Base-by-base conservation (phyloP, 805 yeast species). In the Yarrowia sp. region DNA sequence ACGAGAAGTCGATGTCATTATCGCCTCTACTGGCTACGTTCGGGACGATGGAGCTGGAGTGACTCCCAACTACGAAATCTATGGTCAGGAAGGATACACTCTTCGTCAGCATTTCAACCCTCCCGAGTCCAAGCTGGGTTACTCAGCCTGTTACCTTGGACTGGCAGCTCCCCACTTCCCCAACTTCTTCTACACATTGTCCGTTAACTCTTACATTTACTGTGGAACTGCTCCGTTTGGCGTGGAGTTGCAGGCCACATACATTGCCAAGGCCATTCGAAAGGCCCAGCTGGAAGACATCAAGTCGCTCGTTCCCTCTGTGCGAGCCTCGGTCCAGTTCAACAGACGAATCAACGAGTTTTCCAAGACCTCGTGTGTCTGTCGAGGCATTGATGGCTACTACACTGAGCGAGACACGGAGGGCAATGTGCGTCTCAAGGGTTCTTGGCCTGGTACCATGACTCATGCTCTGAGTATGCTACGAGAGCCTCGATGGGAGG, bases 401-500 rank as follows among this genome's bases (percentile, higher is more conserved):
- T 58, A 58, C 24, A 58, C 63, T 5, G 63, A 58, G 32, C 19
- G 63, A 30, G 51, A 41, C 12, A 22, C 32, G 2, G 17, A 58
- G 22, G 63, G 63, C 12, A 32, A 58, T n/a, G 51, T 58, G 2
- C 51, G 63, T 16, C 38, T 58, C 41, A 58, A 41, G 38, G 51
- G 41, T 3, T 58, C 63, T 30, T 58, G 63, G 63, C 69, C 68
- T 9, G 69, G 69, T 26, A 67, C 66, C 14, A 61, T 65, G 67
- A 52, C 59, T 16, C 69, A 67, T 56, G 58, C 54, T 41, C 62
- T 61, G 4, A 41, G 48, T 12, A 52, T 67, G 51, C 63, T 62
- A n/a, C 40, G 62, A 32, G 38, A 48, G 4, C 51, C 64, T 5
- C 62, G 69, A 21, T 58, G 67, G 40, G 69, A 67, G n/a, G 68